These are phyloP conservation scores for Phytophthora litchii DNA, from an alignment of 352 stramenopile species.

Conservation along the genomic window DNA sequence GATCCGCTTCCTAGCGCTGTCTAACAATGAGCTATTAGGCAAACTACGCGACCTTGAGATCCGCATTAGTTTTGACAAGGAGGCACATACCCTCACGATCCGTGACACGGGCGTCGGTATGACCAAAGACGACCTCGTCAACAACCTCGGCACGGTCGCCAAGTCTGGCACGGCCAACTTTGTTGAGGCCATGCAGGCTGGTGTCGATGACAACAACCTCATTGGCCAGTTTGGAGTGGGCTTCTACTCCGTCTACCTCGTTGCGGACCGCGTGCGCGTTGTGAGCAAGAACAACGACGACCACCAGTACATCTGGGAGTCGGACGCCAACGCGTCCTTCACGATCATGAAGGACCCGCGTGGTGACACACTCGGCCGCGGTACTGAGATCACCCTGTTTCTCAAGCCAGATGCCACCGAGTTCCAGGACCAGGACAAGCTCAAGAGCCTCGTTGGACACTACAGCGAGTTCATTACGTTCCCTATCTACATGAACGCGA, in stretches of 20 bases:
- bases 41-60: constrained; percentile 95
- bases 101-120: constrained; percentile 98
- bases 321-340: constrained; percentile 96
- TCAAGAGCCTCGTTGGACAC: constrained; percentile 95
- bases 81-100: constrained; percentile 98
- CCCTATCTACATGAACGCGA: constrained; percentile 98
- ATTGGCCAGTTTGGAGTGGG: constrained; percentile 99
- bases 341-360: constrained; percentile 95
- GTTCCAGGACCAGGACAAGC: constrained; percentile 94
- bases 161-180: constrained; percentile 99
- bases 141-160: constrained; percentile 97
- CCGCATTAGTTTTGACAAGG: constrained; percentile 96
- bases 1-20: constrained; percentile 97
- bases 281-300: constrained; percentile 98
- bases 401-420: constrained; percentile 98
- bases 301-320: constrained; percentile 99
- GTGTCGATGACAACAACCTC: constrained; percentile 92
- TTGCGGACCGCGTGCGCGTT: constrained; percentile 96
- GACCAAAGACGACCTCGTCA: constrained; percentile 98
- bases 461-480: constrained; percentile 99
- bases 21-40: constrained; percentile 79
- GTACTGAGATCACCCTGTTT: constrained; percentile 99
- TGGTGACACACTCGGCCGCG: constrained; percentile 95
- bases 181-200: constrained; percentile 94
- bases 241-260: constrained; percentile 99